These are phyloP conservation scores for Ophiostoma perfectum DNA, from an alignment of 2,329 filamentous ascomycete species.

Conservation along the genomic window DNA sequence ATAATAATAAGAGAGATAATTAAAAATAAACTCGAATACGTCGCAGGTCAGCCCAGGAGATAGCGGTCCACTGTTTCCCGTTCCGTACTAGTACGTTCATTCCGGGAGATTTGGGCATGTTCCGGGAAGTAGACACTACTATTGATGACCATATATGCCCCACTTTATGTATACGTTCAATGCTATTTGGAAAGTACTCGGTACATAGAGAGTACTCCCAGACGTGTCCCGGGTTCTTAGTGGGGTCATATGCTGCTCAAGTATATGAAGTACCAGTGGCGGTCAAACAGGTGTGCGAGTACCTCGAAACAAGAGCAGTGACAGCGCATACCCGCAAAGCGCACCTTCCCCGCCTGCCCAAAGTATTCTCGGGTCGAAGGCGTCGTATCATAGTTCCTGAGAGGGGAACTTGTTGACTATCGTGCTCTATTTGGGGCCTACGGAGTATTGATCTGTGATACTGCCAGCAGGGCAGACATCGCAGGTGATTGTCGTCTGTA, in stretches of 20 bases:
- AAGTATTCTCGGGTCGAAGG: constrained; percentile 19
- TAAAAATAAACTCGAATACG: constrained; percentile 3
- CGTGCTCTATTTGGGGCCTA: background rate
- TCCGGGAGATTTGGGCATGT: constrained; percentile 28
- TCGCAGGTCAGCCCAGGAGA: constrained; percentile 22
- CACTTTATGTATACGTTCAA: background rate
- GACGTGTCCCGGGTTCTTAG: constrained; percentile 11
- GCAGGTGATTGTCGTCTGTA: no score
- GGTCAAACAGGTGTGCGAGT: background rate
- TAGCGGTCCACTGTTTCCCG: constrained; percentile 20
- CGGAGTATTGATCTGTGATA: no score
- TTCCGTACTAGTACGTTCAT: constrained; percentile 25
- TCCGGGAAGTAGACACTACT: constrained; percentile 24
- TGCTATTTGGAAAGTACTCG: background rate
- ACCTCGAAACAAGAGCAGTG: constrained; percentile 10
- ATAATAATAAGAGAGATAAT: background rate
- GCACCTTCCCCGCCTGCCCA: constrained; percentile 19
- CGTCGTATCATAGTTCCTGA: background rate
- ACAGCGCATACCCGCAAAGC: constrained; percentile 9
- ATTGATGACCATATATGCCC: background rate
- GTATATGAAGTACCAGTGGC: constrained; percentile 12
- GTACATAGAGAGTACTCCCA: background rate
- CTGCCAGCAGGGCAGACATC: no score
- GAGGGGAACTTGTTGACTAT: background rate
- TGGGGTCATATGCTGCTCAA: background rate